Conservation (phyloP, 1,284 basidiomycete species). For the Porphyrellus sp. region DNA sequence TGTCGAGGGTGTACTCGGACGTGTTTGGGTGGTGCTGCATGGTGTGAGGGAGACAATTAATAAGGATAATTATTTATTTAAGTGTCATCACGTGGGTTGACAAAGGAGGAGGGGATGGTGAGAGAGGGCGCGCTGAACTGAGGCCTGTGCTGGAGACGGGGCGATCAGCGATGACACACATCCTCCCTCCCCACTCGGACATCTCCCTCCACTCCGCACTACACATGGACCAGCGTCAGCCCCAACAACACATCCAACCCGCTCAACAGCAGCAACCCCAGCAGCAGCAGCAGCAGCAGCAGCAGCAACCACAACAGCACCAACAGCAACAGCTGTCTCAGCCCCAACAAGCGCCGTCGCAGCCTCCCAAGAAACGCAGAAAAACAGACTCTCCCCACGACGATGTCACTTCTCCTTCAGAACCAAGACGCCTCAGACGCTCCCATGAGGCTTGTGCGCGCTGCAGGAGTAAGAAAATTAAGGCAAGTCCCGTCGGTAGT, state of each 20-base stretch:
- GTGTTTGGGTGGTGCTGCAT: constrained; percentile 39
- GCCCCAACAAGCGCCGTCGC: constrained; percentile 35
- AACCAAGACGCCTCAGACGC: constrained; percentile 74
- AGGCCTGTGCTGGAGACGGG: constrained; percentile 1
- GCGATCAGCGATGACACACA: constrained; percentile 43
- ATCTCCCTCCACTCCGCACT: constrained; percentile 58
- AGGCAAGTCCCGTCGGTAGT: constrained; percentile 84
- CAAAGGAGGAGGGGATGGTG: constrained; percentile 25
- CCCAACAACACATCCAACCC: constrained; percentile 7
- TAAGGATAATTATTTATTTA: neutral
- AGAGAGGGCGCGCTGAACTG: constrained; percentile 1
- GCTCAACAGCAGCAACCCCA: constrained; percentile 36
- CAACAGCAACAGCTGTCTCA: constrained; percentile 34
- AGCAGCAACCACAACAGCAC: constrained; percentile 38
- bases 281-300: constrained; percentile 38
- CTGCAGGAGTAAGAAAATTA: constrained; percentile 89
- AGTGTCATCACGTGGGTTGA: constrained; percentile 18
- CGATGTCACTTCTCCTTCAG: constrained; percentile 51
- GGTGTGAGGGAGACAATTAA: neutral
- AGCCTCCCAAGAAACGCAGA: constrained; percentile 53
- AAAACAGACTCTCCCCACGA: constrained; percentile 54
- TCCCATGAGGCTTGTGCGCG: constrained; percentile 85
- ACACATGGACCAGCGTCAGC: constrained; percentile 61
- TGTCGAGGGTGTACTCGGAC: constrained; percentile 65
- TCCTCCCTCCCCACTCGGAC: constrained; percentile 45